These are phyloP conservation scores for Potentilla sterilis DNA, from an alignment of 306 rosid species.

Conservation along the genomic window DNA sequence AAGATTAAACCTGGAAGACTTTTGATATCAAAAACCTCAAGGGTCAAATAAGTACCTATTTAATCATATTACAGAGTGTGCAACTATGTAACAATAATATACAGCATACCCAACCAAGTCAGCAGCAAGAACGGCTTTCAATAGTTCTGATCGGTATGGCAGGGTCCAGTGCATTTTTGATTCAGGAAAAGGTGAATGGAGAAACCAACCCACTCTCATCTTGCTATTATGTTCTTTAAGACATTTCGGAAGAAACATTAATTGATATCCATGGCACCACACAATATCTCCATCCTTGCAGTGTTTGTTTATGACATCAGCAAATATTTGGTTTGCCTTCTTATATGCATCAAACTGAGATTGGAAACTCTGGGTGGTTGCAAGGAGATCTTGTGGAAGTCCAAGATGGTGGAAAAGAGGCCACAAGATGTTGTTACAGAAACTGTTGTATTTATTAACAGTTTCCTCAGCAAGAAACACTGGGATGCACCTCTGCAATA, in stretches of 20 bases:
- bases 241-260: constrained; percentile 91
- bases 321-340: constrained; percentile 88
- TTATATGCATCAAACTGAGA: constrained; percentile 92
- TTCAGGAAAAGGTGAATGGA: constrained; percentile 96
- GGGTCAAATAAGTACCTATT: not conserved
- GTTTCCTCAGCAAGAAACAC: constrained; percentile 88
- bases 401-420: constrained; percentile 89
- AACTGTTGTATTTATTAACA: constrained; percentile 85
- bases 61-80: not conserved
- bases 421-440: constrained; percentile 95
- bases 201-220: constrained; percentile 99
- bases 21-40: not conserved
- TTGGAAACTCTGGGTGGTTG: constrained; percentile 89
- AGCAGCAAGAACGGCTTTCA: constrained; percentile 91
- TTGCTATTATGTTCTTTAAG: constrained; percentile 64
- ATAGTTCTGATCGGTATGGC: constrained; percentile 79
- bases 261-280: constrained; percentile 96
- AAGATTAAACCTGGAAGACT: not conserved
- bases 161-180: constrained; percentile 90
- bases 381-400: constrained; percentile 94
- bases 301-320: constrained; percentile 80
- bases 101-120: constrained; percentile 87
- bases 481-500: constrained; percentile 82
- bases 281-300: constrained; percentile 90
- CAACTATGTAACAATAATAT: constrained; percentile 10